These are phyloP conservation scores for Cercophora scortea DNA, from an alignment of 495 filamentous ascomycete species.

Conservation along the genomic window DNA sequence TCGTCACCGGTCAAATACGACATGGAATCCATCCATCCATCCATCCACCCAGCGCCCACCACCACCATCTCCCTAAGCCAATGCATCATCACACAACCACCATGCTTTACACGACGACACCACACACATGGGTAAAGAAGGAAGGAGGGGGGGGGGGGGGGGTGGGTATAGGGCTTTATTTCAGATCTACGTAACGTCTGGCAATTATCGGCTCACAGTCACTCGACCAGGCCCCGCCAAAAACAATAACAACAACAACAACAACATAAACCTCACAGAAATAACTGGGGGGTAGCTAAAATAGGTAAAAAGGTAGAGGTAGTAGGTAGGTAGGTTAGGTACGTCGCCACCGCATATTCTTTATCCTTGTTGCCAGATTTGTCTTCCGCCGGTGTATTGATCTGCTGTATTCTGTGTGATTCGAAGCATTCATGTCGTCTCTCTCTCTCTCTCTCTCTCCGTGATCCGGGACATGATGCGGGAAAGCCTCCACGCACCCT, in stretches of 20 bases:
- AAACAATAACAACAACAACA: neutral
- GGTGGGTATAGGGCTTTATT: conserved; percentile 4
- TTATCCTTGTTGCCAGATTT: neutral
- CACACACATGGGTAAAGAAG: neutral
- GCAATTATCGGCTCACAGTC: conserved; percentile 1
- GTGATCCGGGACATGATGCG: neutral
- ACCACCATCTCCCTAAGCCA: no score
- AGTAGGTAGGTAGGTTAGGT: no score
- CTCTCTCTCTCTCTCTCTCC: no score
- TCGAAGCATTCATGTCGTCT: neutral
- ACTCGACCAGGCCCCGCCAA: conserved; percentile 8
- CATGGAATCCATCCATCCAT: no score
- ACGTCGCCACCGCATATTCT: conserved; percentile 1
- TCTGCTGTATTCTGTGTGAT: neutral
- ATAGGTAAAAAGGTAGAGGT: no score
- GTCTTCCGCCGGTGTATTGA: neutral
- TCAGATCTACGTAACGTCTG: conserved; percentile 4
- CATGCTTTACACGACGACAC: no score
- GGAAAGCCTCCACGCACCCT: neutral
- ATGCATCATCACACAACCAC: no score
- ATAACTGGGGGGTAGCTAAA: no score
- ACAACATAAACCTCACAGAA: neutral
- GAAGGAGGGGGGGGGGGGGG: no score
- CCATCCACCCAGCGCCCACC: no score
- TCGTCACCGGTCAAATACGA: no score